phyloP scores from a whole-genome alignment of 164 flowering plant genomes.

The Magnolia kwangsiensis region DNA sequence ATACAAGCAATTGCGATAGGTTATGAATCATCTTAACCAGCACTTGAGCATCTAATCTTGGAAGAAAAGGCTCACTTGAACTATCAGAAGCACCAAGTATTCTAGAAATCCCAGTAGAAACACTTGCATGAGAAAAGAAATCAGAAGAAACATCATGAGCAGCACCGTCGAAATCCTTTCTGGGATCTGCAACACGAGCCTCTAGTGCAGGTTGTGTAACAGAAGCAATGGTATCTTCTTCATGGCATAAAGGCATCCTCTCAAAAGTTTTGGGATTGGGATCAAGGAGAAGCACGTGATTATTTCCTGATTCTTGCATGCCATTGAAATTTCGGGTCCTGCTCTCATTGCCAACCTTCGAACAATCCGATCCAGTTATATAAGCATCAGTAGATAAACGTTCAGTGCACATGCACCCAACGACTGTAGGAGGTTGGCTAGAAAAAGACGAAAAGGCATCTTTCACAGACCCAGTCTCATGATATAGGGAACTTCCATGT shows the following conservation, averaged over 20 bases:
- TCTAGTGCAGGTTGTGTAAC: constrained; percentile 5
- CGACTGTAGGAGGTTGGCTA: constrained; percentile 12
- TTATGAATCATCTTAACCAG: constrained; percentile 41
- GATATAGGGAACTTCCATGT: background rate
- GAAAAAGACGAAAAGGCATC: constrained; percentile 6
- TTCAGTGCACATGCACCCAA: background rate
- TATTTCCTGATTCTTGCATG: constrained; percentile 11
- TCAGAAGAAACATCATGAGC: constrained; percentile 10
- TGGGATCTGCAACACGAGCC: background rate
- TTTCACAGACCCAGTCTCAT: constrained; percentile 12
- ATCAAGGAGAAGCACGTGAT: background rate
- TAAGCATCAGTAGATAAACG: background rate
- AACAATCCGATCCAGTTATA: constrained; percentile 13
- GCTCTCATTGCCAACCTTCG: constrained; percentile 6
- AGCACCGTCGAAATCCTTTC: background rate
- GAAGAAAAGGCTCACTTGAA: constrained; percentile 5
- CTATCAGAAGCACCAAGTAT: constrained; percentile 10
- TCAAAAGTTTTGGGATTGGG: constrained; percentile 11
- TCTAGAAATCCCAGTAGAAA: constrained; percentile 3
- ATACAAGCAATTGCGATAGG: constrained; percentile 53
- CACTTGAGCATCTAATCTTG: constrained; percentile 28
- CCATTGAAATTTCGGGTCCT: constrained; percentile 20
- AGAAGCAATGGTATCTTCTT: constrained; percentile 11
- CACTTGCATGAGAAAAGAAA: background rate
- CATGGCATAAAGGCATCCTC: constrained; percentile 4